Base-by-base conservation (phyloP, 2,329 filamentous ascomycete genomes). In the Exophiala xenobiotica region DNA sequence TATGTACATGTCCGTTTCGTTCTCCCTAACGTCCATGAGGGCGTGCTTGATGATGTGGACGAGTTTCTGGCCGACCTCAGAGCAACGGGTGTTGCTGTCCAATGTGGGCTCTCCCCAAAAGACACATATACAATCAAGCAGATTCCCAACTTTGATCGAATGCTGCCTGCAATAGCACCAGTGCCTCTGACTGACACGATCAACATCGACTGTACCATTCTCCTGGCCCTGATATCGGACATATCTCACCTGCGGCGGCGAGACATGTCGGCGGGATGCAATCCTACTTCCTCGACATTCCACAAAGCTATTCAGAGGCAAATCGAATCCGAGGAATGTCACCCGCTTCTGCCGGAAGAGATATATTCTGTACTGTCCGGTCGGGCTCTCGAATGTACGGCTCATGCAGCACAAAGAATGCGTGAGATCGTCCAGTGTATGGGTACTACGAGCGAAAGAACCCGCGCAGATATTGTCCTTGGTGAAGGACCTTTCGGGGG, bases 171-270 rank as follows among this genome's bases (percentile, higher is more conserved):
- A 23, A 8, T 19, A 16, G 22, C 67, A 11, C 69, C 68, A 62
- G 67, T 70, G 41, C 64, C 66, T 18, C 67, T 74, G 57, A 75
- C 72, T n/a, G 37, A 67, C 7, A 69, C 66, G 8, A 56, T 78
- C 37, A 76, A 76, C 57, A 67, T 76, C 41, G 75, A 78, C 55
- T 75, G 73, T 58, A 89, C 86, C 1, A 80, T 89, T 40, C 75
- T 91, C 4, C 77, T 91, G 4, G 86, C 86, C 3, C 72, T 90
- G 2, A 79, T 86, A 1, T 89, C 86, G 0, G 87, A 91, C 61
- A 81, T 90, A 20, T 86, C 84, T 1, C 85, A 90, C 64, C 69
- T 70, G 26, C 63, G 67, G 49, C 23, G 46, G 2, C 38, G 60
- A 63, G 29, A 69, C 70, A 46, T 54, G 9, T 49, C 49, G 14